Base-by-base conservation (phyloP, 768 basidiomycete genomes). In the Holtermannia corniformis region DNA sequence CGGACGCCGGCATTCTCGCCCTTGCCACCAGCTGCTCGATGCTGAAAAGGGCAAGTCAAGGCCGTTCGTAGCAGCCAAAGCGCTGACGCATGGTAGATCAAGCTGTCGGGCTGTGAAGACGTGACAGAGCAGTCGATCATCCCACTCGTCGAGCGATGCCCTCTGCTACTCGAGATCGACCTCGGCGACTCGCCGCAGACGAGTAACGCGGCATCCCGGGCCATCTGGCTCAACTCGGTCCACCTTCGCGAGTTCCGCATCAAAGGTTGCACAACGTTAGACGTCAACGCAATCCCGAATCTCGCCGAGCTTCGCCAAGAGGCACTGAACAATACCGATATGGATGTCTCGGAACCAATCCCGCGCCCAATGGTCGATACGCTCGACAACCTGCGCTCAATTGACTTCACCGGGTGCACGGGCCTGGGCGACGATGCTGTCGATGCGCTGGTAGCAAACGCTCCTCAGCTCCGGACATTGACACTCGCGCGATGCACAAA, bases 201-300 rank as follows among this genome's bases (percentile, higher is more conserved):
- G 65, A 85, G 88, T 16, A 84, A 95, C 65, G 68, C 77, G 13
- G 78, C 86, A 25, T 76, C 91, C 52, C 83, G 88, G 50, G 83
- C 88, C 58, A 79, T 97, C 26, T 92, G 92, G 87, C 75, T 79
- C 11, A 74, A 86, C 63, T 84, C 84, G 1, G 75, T 76, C 23
- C 81, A 89, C 64, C 85, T 99, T 78, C 85, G 93, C 49, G 95
- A 99, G 73, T 80, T 99, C 75, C 81, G 85, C 42, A 78, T 97
- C 42, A 84, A 86, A 5, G 81, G 85, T 50, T 91, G 89, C 68
- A 72, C 75, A 5, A 78, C 82, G 52, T 76, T 97, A 59, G 87
- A 86, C 14, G 87, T 91, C 66, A 75, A 80, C 19, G 91, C 83
- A 1, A 92, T 97, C 77, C 91, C 93, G 4, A 79, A 84, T 47